Evolutionary conservation across 2,329 filamentous ascomycete species (phyloP), one percentile per base, ranked within the genome.

Genomic region (Aaosphaeria arxii): DNA sequence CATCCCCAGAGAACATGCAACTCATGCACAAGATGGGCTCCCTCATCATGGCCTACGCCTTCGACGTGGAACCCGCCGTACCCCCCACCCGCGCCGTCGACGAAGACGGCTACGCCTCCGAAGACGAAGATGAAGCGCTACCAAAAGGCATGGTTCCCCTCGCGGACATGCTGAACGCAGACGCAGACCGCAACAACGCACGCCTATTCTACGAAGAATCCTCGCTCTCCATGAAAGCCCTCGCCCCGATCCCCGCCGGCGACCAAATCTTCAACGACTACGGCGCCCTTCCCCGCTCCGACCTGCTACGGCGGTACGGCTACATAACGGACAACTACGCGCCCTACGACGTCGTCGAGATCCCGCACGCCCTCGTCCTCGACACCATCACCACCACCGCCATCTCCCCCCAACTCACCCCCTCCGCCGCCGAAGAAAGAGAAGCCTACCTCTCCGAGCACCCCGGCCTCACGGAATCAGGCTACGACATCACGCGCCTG

Each of bases 21-120:
- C 67, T 84, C 13, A 87, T 88, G 45, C 90, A 95, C 66, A 79
- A 83, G 6, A 91, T 95, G 85, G 91, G 88, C 1, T 91, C 87
- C 51, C 84, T 87, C 11, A 92, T 96, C 56, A 95, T 96, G 90
- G 87, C 90, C 0, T 96, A 95, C 64, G 90, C 90, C 0, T 96
- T 96, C 64, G 91, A 96, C 57, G 80, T 95, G 5, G 82, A 84
- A 54, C 77, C 77, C 33, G 63, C 59, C 11, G 52, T 57, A 35
- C 43, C 50, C 5, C 11, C 17, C 17, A 52, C 53, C 11, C 79
- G 83, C 24, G 76, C 84, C 4, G 76, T 82, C 0, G 81, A 83
- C 2, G 80, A 84, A 3, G 79, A 80, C 42, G 76, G 76, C 13
- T 74, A 71, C 49, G 67, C 62, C 4, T 73, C 72, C 30, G 74